Conservation (phyloP, 2,329 filamentous ascomycete genomes). For the Calonectria henricotiae region DNA sequence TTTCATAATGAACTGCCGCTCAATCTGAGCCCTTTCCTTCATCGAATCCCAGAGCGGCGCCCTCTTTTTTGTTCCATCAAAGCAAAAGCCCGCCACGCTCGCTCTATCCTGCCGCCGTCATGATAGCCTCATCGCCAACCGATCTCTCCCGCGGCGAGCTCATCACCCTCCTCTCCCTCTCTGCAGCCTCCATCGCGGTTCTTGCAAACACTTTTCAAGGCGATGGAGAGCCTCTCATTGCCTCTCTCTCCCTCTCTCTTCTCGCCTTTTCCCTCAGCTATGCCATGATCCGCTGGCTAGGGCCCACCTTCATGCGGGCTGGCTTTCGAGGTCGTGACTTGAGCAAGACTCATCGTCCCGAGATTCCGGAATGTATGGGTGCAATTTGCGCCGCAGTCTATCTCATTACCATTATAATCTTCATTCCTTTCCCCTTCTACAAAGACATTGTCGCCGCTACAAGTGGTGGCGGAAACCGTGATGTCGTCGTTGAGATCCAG, state of each 20-base stretch:
- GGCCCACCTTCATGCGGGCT: conserved; percentile 88
- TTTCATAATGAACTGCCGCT: conserved; percentile 14
- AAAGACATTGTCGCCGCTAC: conserved; percentile 97
- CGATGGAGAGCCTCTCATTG: conserved; percentile 91
- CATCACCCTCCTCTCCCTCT: conserved; percentile 74
- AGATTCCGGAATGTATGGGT: conserved; percentile 97
- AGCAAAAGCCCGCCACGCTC: not conserved
- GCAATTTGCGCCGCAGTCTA: conserved; percentile 94
- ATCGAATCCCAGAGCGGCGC: not conserved
- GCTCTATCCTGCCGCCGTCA: conserved; percentile 43
- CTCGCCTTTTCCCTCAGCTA: conserved; percentile 88
- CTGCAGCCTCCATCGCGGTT: conserved; percentile 79
- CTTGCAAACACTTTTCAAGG: conserved; percentile 86
- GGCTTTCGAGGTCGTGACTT: conserved; percentile 93
- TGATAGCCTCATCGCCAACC: conserved; percentile 53
- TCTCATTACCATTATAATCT: conserved; percentile 88
- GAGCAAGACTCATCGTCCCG: conserved; percentile 78
- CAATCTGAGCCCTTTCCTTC: not conserved
- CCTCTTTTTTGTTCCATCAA: not conserved
- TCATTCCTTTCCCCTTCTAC: conserved; percentile 98
- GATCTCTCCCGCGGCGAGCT: conserved; percentile 70
- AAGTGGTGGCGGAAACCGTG: conserved; percentile 92
- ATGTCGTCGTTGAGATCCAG: conserved; percentile 83
- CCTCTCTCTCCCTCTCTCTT: conserved; percentile 88
- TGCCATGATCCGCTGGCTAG: conserved; percentile 93